These are phyloP conservation scores for Alternaria brassicicola DNA, from an alignment of 2,329 filamentous ascomycete genomes.

Conservation along the genomic window DNA sequence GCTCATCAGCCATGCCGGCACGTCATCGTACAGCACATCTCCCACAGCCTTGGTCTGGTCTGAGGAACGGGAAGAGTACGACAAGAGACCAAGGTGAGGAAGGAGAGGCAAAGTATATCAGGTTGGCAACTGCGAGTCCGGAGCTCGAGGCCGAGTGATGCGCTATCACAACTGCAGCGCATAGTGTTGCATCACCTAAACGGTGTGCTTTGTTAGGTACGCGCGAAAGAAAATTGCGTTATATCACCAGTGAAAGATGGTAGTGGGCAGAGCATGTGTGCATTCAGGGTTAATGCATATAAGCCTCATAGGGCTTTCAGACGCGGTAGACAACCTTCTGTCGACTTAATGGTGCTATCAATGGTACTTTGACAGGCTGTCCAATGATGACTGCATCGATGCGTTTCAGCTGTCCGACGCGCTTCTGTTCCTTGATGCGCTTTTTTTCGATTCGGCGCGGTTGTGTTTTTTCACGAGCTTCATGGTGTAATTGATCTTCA, in stretches of 20 bases:
- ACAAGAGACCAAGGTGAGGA: background rate
- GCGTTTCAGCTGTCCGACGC: background rate
- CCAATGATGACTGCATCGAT: background rate
- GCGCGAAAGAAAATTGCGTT: background rate
- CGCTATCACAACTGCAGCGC: background rate
- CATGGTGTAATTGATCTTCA: background rate
- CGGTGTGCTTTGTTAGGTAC: background rate
- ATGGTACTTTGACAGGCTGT: background rate
- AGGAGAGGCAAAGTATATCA: background rate
- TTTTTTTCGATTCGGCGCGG: background rate
- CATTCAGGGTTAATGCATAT: no score
- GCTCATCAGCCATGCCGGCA: background rate
- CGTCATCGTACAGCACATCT: background rate
- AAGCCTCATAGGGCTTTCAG: no score
- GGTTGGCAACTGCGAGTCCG: background rate
- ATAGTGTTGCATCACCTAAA: background rate
- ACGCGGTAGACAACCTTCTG: background rate
- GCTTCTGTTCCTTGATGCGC: background rate
- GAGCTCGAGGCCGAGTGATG: background rate
- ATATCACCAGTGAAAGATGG: background rate
- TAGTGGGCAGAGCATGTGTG: no score
- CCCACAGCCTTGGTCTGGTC: background rate
- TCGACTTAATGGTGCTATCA: background rate
- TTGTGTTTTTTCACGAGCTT: background rate
- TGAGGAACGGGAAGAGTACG: background rate